Percentiles rank a stretch among this genome's conserved stretches.
phyloP scores from a whole-genome alignment of 2,329 filamentous ascomycete genomes.

The Tolypocladium ophioglossoides region DNA sequence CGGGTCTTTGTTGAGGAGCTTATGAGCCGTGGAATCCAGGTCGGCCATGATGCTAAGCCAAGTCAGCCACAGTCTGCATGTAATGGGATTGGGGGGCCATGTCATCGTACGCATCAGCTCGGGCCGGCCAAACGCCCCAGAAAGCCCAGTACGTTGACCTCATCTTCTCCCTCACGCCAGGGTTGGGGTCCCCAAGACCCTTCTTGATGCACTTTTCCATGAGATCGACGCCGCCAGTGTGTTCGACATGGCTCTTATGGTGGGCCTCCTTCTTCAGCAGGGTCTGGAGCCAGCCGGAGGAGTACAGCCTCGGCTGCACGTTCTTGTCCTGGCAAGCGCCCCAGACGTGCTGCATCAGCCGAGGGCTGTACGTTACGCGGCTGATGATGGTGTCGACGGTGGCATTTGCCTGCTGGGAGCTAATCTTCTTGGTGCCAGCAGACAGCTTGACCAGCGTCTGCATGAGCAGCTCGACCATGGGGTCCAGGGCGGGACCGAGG shows the following conservation, averaged over 20 bases:
- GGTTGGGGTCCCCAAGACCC: conserved; percentile 80
- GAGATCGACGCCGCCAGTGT: conserved; percentile 69
- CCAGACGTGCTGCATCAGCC: conserved; percentile 79
- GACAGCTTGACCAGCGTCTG: conserved; percentile 85
- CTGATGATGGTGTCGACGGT: conserved; percentile 75
- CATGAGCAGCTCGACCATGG: conserved; percentile 82
- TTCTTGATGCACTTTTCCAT: conserved; percentile 85
- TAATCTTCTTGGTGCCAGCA: conserved; percentile 85
- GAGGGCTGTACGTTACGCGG: conserved; percentile 66
- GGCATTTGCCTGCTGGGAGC: conserved; percentile 68
- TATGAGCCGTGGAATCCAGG: conserved; percentile 69
- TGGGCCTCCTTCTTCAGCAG: conserved; percentile 65
- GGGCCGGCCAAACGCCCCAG: conserved; percentile 63
- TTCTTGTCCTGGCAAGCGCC: conserved; percentile 86
- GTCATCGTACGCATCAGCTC: conserved; percentile 56
- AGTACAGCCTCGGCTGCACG: conserved; percentile 71
- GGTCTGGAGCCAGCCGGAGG: conserved; percentile 73
- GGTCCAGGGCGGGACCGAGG: conserved; percentile 69
- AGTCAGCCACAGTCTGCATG: conserved; percentile 10
- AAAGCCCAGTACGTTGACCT: conserved; percentile 82
- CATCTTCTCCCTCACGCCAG: conserved; percentile 78
- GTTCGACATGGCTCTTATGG: conserved; percentile 76
- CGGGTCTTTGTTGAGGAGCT: conserved; percentile 70
- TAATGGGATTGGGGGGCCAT: conserved; percentile 8
- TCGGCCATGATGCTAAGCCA: conserved; percentile 58